These are phyloP conservation scores for Lactarius indigo DNA, from an alignment of 768 basidiomycete species.

Conservation along the genomic window DNA sequence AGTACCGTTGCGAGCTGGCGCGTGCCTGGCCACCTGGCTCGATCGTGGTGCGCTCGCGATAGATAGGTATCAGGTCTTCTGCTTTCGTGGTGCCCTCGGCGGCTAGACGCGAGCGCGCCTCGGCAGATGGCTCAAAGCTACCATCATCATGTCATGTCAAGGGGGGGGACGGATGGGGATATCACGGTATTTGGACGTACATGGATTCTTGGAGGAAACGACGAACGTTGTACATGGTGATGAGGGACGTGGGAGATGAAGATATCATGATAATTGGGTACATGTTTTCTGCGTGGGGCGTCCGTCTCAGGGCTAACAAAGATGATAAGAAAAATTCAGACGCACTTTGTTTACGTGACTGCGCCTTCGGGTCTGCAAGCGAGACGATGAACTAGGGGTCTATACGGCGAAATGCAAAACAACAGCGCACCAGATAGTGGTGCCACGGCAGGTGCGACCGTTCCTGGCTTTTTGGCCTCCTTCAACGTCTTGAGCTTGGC, in stretches of 20 bases:
- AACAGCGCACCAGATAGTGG: conserved; percentile 37
- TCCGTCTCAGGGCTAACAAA: background rate
- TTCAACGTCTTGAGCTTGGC: conserved; percentile 79
- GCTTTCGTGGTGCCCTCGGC: conserved; percentile 68
- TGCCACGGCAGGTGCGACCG: conserved; percentile 35
- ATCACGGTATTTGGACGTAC: conserved; percentile 35
- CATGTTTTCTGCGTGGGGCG: conserved; percentile 52
- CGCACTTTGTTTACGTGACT: conserved; percentile 69
- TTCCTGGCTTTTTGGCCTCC: conserved; percentile 56
- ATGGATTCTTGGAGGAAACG: conserved; percentile 86
- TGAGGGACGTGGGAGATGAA: conserved; percentile 88
- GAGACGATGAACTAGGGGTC: background rate
- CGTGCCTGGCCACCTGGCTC: conserved; percentile 62
- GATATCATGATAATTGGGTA: conserved; percentile 98
- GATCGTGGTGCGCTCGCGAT: conserved; percentile 74
- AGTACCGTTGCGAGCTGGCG: conserved; percentile 53
- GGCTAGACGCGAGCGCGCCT: conserved; percentile 64
- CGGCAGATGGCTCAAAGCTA: conserved; percentile 67
- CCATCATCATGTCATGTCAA: background rate
- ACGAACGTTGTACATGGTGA: conserved; percentile 98
- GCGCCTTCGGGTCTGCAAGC: conserved; percentile 50
- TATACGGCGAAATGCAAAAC: background rate
- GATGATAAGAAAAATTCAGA: conserved; percentile 14
- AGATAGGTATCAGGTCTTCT: conserved; percentile 85
- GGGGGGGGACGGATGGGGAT: background rate